Evolutionary conservation across 2,329 filamentous ascomycete genomes (phyloP).

Genomic region (Aspergillus spinulosporus): DNA sequence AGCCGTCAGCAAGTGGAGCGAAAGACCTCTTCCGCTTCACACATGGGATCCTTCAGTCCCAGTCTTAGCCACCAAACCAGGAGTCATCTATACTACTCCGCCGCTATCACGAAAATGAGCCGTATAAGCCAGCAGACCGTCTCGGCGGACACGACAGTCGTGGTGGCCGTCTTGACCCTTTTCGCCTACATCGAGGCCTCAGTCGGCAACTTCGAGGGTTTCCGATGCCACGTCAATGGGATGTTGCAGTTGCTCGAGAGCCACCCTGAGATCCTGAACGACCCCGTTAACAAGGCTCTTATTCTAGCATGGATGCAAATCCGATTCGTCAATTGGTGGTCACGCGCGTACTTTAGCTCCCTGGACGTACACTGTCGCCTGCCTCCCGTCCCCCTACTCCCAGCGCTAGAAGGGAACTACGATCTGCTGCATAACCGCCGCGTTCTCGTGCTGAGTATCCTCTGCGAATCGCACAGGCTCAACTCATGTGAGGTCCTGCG

Average conservation of each 20-base stretch:
- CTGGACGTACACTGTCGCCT: constrained; percentile 20
- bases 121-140: constrained; percentile 3
- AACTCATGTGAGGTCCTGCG: constrained; percentile 15
- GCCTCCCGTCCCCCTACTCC: constrained; percentile 17
- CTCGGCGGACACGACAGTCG: constrained; percentile 3
- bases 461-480: constrained; percentile 29
- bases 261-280: not conserved
- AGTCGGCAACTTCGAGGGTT: constrained; percentile 27
- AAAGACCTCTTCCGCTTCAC: not conserved
- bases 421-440: constrained; percentile 19
- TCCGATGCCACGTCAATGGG: constrained; percentile 24
- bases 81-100: constrained; percentile 29
- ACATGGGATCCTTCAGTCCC: constrained; percentile 17
- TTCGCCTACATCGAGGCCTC: constrained; percentile 27
- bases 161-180: constrained; percentile 18
- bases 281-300: constrained; percentile 12
- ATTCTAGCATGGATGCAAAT: constrained; percentile 27
- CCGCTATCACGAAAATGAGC: constrained; percentile 21
- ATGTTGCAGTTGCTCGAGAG: constrained; percentile 12
- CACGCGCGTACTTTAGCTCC: constrained; percentile 28
- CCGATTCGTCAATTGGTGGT: constrained; percentile 29
- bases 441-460: constrained; percentile 22
- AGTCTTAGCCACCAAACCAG: constrained; percentile 24
- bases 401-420: not conserved
- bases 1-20: constrained; percentile 21